Conservation (phyloP, 306 rosid genomes). For the Luffa aegyptiaca region DNA sequence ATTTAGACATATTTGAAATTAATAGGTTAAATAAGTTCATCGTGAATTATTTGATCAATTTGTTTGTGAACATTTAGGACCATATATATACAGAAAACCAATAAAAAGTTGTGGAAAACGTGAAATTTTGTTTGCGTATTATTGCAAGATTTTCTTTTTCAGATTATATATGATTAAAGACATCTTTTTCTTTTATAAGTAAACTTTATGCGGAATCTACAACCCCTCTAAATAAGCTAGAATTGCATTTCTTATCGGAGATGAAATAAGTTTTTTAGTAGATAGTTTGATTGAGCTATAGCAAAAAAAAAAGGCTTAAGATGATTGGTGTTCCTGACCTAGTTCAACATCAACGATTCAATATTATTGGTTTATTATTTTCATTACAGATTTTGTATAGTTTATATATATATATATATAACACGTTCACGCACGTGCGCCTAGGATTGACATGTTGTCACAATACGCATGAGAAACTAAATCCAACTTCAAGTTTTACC, state of each 20-base stretch:
- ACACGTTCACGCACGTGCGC: not conserved
- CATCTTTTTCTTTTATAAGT: too few relatives aligned
- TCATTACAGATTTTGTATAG: not conserved
- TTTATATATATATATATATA: not conserved
- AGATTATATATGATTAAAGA: too few relatives aligned
- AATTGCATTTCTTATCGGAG: not conserved
- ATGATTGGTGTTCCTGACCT: not conserved
- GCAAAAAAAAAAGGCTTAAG: not conserved
- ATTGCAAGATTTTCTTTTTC: too few relatives aligned
- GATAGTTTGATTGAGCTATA: not conserved
- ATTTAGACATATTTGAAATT: too few relatives aligned
- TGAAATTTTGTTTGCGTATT: too few relatives aligned
- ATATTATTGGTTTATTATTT: not conserved
- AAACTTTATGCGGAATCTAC: too few relatives aligned
- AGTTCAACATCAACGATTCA: not conserved
- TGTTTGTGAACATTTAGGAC: too few relatives aligned
- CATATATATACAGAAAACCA: too few relatives aligned
- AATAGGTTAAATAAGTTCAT: too few relatives aligned
- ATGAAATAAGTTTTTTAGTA: not conserved
- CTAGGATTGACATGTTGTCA: not conserved
- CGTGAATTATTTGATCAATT: too few relatives aligned
- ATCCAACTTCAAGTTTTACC: not conserved
- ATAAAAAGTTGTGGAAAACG: too few relatives aligned
- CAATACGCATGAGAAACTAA: not conserved
- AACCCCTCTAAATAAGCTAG: not conserved